Base-by-base conservation (phyloP, 805 yeast genomes). In the Schwanniomyces yamadae region DNA sequence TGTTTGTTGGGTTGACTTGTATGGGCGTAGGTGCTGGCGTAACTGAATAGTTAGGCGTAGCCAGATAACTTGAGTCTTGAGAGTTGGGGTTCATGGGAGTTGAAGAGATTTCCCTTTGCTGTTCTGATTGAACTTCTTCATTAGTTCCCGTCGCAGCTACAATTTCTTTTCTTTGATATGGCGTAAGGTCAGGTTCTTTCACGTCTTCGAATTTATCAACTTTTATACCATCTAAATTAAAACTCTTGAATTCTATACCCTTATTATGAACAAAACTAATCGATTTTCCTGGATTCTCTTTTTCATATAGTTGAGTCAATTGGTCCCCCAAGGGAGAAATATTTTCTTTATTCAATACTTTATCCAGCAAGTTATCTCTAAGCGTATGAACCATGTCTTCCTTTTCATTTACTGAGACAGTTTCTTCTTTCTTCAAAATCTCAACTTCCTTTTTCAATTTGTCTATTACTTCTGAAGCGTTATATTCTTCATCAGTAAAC, bases 161-260 rank as follows among this genome's bases (percentile, higher is more conserved):
- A 4, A 19, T 2, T n/a, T 18, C 6, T 18, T 31, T 31, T 16
- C 23, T 37, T 25, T 46, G 44, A 26, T 50, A 44, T 5, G 51
- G 43, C n/a, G 44, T 34, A 9, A 39, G 23, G 34, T 58, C 60
- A 8, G 45, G 44, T 20, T 50, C 43, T 14, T 44, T 33, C 7
- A 50, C 57, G 32, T 59, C 59, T 37, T 54, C 61, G 32, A 49
- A 47, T 13, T 37, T 45, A 4, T 52, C 54, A 1, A 51, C 54
- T 14, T 46, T 25, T 3, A 47, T 27, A 7, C 34, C 37, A 5
- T 51, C 6, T n/a, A 28, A 15, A 8, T 28, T 16, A 5, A 28
- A 17, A n/a, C n/a, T n/a, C n/a, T n/a, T n/a, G 51, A 8, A 46
- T 25, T 15, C 28, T 31, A 1, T 37, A 25, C n/a, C n/a, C 13